Conservation (phyloP, 179 eudicot species). For the Actinidia polygama region DNA sequence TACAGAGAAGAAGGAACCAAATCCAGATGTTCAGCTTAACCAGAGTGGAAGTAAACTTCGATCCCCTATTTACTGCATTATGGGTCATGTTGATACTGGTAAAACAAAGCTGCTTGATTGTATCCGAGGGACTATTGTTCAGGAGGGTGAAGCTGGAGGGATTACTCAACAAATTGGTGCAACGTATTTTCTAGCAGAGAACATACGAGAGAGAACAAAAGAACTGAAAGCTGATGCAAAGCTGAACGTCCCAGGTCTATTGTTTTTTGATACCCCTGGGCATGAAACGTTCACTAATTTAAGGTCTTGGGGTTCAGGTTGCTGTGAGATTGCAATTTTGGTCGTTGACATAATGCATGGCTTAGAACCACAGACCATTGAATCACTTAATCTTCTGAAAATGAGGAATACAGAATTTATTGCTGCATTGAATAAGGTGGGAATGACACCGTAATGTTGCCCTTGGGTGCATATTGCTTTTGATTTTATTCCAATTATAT, state of each 20-base stretch:
- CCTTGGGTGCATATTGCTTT: constrained; percentile 4
- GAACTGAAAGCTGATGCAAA: constrained; percentile 95
- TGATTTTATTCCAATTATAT: background rate
- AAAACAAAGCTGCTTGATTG: constrained; percentile 95
- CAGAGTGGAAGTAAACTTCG: constrained; percentile 54
- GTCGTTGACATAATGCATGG: constrained; percentile 98
- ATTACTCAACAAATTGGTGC: constrained; percentile 99
- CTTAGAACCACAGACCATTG: constrained; percentile 90
- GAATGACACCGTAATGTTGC: constrained; percentile 19
- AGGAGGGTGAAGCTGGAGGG: constrained; percentile 99
- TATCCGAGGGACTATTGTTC: constrained; percentile 91
- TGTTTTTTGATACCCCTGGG: constrained; percentile 95
- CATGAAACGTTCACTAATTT: constrained; percentile 86
- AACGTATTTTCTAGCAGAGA: constrained; percentile 92
- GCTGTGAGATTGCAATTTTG: constrained; percentile 90
- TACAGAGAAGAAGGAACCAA: constrained; percentile 33
- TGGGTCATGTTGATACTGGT: constrained; percentile 99
- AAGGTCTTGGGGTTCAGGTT: constrained; percentile 89
- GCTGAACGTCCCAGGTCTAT: constrained; percentile 85
- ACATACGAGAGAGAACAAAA: constrained; percentile 85
- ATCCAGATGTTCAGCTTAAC: constrained; percentile 31
- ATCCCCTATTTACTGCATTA: constrained; percentile 95
- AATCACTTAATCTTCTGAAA: constrained; percentile 86
- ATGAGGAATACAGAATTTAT: constrained; percentile 92
- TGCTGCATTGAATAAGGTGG: constrained; percentile 87